Base-by-base conservation (phyloP, 148 eudicot genomes). In the Fagopyrum tataricum region DNA sequence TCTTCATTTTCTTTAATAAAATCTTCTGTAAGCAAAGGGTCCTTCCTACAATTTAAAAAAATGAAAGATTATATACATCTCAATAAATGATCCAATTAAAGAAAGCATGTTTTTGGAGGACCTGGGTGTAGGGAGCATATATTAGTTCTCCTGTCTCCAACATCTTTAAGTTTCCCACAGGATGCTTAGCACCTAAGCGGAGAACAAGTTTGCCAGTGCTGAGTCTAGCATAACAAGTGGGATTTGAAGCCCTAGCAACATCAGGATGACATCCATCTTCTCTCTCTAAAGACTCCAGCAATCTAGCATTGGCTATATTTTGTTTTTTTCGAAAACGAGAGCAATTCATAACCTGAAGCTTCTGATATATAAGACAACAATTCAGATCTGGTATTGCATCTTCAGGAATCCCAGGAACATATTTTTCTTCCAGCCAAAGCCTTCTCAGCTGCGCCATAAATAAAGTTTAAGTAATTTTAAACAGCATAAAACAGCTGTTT, bases 21-120 rank as follows among this genome's bases (percentile, higher is more conserved):
- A 81, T 95, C 98, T 85, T 95, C 98, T 0, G 98, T 95, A 37
- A 95, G 86, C 79, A 95, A 81, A 76, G 97, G 97, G 97, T 67
- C 87, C 91, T 88, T 95, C 98, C 98, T 95, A 59, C 77, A 82
- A 75, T 20, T 15, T 41, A 40, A 70, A 12, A 70, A 12, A 71
- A 42, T 64, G 18, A 61, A 49, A 79, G 24, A 72, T 37, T 74
- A 42, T 26, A 42, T 26, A 43, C 26, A 66, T 59, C 59, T 41
- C 73, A 62, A 73, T 40, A 13, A 70, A 40, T 41, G 48, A 31
- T 43, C 42, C 72, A 71, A 61, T 61, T 42, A 72, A 59, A 74
- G 41, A 15, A 70, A 14, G 62, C 78, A 76, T n/a, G 18, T 74
- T 67, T 73, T 37, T 55, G 64, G 73, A 49, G 47, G 58, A 95